A percentile compares a stretch with the other conserved stretches of the same genome.
phyloP scores from a whole-genome alignment of 2,329 filamentous ascomycete genomes.

The Corniculantispora saksenae region DNA sequence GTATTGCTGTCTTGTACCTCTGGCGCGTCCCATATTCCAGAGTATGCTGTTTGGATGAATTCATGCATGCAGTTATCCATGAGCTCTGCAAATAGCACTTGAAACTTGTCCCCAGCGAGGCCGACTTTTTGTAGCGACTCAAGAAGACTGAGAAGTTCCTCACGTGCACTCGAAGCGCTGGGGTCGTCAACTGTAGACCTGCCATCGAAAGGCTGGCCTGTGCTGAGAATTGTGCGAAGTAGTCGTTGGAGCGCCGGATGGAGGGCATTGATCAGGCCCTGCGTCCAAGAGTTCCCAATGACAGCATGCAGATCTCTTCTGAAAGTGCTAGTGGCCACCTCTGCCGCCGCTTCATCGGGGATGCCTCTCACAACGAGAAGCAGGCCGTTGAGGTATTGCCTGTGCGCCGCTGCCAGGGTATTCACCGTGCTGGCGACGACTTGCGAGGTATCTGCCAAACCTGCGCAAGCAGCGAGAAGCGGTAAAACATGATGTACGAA shows the following conservation, averaged over 20 bases:
- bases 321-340: conserved; percentile 51
- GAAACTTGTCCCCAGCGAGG: conserved; percentile 67
- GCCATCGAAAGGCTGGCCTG: conserved; percentile 21
- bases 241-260: conserved; percentile 54
- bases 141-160: conserved; percentile 57
- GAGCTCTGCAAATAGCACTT: conserved; percentile 70
- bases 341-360: conserved; percentile 37
- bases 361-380: conserved; percentile 52
- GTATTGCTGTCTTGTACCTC: conserved; percentile 25
- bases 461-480: conserved; percentile 50
- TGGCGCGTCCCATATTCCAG: conserved; percentile 57
- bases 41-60: conserved; percentile 63
- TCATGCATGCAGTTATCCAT: conserved; percentile 66
- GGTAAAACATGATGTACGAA: conserved; percentile 62
- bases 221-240: conserved; percentile 51
- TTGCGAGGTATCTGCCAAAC: conserved; percentile 44
- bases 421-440: conserved; percentile 54
- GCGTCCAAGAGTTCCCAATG: conserved; percentile 62
- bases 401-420: conserved; percentile 60
- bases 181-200: conserved; percentile 27
- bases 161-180: conserved; percentile 42
- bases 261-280: conserved; percentile 54
- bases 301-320: conserved; percentile 63
- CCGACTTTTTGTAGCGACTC: conserved; percentile 64
- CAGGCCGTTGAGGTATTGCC: conserved; percentile 58